phyloP scores from a whole-genome alignment of 1,284 basidiomycete genomes.

The Wolfiporia cocos region DNA sequence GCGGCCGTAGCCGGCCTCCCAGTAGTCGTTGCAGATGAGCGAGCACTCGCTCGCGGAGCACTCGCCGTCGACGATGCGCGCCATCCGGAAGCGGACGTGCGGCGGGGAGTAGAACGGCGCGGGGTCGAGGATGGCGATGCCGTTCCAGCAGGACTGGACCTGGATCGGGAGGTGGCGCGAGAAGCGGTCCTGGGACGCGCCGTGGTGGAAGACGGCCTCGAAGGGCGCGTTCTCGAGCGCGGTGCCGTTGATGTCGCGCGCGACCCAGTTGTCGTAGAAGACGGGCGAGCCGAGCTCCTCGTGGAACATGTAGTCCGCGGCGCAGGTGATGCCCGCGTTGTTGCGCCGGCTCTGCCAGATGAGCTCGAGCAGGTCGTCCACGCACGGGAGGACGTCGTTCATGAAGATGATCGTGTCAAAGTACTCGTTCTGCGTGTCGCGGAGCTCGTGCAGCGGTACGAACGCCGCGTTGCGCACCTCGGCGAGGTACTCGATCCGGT shows the following conservation, averaged over 20 bases:
- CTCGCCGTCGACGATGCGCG: slow-evolving; percentile 73
- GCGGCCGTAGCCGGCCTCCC: slow-evolving; percentile 87
- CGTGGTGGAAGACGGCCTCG: slow-evolving; percentile 86
- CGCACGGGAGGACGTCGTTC: slow-evolving; percentile 95
- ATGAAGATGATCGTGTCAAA: slow-evolving; percentile 96
- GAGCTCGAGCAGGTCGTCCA: slow-evolving; percentile 92
- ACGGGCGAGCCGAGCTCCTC: slow-evolving; percentile 87
- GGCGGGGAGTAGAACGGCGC: slow-evolving; percentile 88
- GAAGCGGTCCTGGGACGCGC: slow-evolving; percentile 71
- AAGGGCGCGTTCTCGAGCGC: slow-evolving; percentile 96
- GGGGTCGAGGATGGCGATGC: slow-evolving; percentile 88
- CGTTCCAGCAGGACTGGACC: slow-evolving; percentile 97
- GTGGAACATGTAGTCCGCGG: slow-evolving; percentile 97
- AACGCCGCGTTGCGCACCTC: slow-evolving; percentile 95
- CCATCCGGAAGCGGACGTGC: slow-evolving; percentile 92
- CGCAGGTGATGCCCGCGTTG: slow-evolving; percentile 95
- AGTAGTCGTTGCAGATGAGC: slow-evolving; percentile 94
- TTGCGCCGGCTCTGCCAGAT: slow-evolving; percentile 90
- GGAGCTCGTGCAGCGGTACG: slow-evolving; percentile 86
- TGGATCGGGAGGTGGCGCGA: slow-evolving; percentile 88
- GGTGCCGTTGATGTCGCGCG: slow-evolving; percentile 94
- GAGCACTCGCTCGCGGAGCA: slow-evolving; percentile 92
- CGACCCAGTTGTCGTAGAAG: slow-evolving; percentile 98
- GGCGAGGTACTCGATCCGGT: slow-evolving; percentile 96
- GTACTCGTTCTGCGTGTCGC: slow-evolving; percentile 84